A percentile compares a stretch with the other conserved stretches of the same genome.
phyloP scores from a whole-genome alignment of 805 yeast genomes.

The Ogataea pilisensis region DNA sequence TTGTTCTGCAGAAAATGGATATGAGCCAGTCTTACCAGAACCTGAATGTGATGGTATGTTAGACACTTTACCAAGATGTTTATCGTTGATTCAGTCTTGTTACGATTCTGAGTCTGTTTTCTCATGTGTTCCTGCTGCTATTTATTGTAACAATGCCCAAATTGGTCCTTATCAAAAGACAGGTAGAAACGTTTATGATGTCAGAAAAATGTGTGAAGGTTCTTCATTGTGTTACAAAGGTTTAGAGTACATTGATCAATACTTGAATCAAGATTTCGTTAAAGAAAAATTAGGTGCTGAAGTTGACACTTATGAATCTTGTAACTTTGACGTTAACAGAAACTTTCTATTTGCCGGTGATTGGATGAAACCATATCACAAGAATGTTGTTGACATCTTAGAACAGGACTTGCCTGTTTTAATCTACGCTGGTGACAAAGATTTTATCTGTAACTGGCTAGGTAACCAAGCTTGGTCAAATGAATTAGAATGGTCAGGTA shows the following conservation, averaged over 20 bases:
- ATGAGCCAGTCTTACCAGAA: conserved; percentile 66
- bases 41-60: conserved; percentile 66
- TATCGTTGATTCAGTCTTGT: conserved; percentile 58
- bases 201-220: conserved; percentile 49
- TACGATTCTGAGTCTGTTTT: conserved; percentile 54
- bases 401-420: conserved; percentile 73
- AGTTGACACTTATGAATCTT: conserved; percentile 44
- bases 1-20: conserved; percentile 80
- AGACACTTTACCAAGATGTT: conserved; percentile 60
- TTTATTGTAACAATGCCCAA: conserved; percentile 59
- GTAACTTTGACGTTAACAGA: conserved; percentile 47
- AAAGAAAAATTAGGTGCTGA: conserved; percentile 55
- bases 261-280: conserved; percentile 50
- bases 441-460: conserved; percentile 88
- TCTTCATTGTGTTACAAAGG: conserved; percentile 51
- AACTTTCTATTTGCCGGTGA: conserved; percentile 58
- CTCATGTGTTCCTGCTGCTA: conserved; percentile 60
- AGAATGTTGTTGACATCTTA: conserved; percentile 52
- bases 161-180: conserved; percentile 55
- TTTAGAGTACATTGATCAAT: conserved; percentile 45
- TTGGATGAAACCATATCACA: conserved; percentile 62
- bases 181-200: conserved; percentile 62
- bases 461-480: conserved; percentile 86
- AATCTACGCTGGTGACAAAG: conserved; percentile 93
- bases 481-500: conserved; percentile 59